Evolutionary conservation across 192 early-diverging fungal genomes (phyloP).

Genomic region (Podila clonocystis): DNA sequence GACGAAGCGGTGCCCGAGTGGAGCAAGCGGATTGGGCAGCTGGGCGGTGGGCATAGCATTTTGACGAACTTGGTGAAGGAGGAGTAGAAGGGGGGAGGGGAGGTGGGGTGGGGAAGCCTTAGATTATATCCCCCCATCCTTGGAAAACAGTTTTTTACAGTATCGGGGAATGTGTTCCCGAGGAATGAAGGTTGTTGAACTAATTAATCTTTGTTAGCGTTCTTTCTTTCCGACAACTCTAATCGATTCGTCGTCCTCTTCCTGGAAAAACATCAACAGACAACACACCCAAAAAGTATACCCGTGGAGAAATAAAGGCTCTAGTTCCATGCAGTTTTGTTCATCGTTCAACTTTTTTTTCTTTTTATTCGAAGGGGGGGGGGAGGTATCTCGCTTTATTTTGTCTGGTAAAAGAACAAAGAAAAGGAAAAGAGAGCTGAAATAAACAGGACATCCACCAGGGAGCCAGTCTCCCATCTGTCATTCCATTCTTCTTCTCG

Average conservation of each 20-base stretch:
- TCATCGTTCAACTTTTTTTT: background rate
- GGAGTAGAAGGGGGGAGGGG: too few species aligned
- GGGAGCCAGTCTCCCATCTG: background rate
- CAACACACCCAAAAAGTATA: too few species aligned
- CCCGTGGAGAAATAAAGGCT: too few species aligned
- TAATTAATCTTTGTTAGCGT: too few species aligned
- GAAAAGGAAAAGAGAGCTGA: background rate
- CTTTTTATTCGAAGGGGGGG: background rate
- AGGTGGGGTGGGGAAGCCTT: too few species aligned
- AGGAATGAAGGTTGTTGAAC: too few species aligned
- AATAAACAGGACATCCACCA: background rate
- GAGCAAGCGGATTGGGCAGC: conserved; percentile 32
- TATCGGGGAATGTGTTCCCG: too few species aligned
- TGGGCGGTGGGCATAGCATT: conserved; percentile 29
- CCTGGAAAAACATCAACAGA: too few species aligned
- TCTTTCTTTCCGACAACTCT: too few species aligned
- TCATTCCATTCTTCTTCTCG: background rate
- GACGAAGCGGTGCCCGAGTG: conserved; percentile 27
- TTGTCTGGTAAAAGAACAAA: background rate
- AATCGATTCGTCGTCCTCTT: too few species aligned
- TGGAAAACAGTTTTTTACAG: too few species aligned
- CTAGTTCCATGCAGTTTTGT: background rate
- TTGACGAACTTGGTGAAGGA: conserved; percentile 1
- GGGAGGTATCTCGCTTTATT: background rate
- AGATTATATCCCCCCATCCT: too few species aligned